Percentiles rank a stretch among this genome's conserved stretches.
Conservation (phyloP, 768 basidiomycete species). For the Saitozyma sp. region DNA sequence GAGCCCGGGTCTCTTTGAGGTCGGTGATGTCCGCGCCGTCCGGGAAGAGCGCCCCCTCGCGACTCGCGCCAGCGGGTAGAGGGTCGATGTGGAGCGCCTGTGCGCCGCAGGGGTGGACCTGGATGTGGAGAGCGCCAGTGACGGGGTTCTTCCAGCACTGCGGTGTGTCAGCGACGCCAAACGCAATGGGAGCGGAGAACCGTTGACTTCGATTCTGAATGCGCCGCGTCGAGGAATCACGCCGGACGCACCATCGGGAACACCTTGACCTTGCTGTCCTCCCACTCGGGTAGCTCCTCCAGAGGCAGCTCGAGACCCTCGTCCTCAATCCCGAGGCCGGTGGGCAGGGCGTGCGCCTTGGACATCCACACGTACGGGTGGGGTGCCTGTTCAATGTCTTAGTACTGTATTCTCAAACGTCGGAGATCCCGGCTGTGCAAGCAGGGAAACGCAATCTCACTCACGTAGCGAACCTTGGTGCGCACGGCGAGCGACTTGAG, state of each 20-base stretch:
- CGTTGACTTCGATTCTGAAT: no score
- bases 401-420: background rate
- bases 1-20: constrained; percentile 67
- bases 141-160: constrained; percentile 91
- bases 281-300: constrained; percentile 76
- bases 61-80: constrained; percentile 55
- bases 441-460: constrained; percentile 32
- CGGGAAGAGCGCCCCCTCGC: constrained; percentile 71
- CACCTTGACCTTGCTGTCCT: constrained; percentile 70
- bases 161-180: background rate
- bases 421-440: background rate
- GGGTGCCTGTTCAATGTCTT: constrained; percentile 53
- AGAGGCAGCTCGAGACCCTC: constrained; percentile 71
- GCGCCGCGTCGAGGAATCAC: background rate
- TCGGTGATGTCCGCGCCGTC: constrained; percentile 76
- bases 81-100: constrained; percentile 67
- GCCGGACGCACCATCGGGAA: constrained; percentile 62
- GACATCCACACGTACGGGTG: constrained; percentile 93
- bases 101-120: constrained; percentile 82
- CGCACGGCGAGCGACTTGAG: constrained; percentile 80
- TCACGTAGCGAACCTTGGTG: constrained; percentile 64
- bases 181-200: no score
- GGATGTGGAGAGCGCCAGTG: constrained; percentile 77
- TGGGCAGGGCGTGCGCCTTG: constrained; percentile 68
- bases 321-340: constrained; percentile 77